Evolutionary conservation across 2,329 filamentous ascomycete species (phyloP).

Genomic region (Xylariales sp.): DNA sequence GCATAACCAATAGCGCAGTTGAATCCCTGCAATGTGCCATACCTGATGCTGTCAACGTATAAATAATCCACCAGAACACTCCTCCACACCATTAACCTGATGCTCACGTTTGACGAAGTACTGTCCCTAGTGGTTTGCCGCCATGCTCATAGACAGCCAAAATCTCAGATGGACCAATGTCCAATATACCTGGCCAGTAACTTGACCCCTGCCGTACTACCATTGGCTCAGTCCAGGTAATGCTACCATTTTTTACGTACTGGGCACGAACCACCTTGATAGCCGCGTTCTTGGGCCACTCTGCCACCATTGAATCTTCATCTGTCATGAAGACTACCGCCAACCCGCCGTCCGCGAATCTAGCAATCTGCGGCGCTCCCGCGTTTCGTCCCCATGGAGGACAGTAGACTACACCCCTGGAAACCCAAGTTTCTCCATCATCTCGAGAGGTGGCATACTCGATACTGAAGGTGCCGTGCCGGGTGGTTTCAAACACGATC

Average conservation of each 20-base stretch:
- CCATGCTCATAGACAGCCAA: constrained; percentile 24
- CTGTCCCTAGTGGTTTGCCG: constrained; percentile 23
- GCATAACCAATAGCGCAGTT: no score
- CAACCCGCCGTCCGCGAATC: constrained; percentile 31
- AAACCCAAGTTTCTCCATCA: constrained; percentile 33
- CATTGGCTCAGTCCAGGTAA: constrained; percentile 27
- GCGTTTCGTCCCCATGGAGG: constrained; percentile 34
- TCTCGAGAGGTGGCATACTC: constrained; percentile 42
- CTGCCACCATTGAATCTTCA: constrained; percentile 29
- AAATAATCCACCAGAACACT: no score
- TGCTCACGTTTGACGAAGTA: no score
- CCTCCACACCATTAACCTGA: no score
- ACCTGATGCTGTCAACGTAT: no score
- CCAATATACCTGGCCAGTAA: constrained; percentile 34
- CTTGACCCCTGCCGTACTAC: constrained; percentile 25
- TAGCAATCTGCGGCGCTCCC: constrained; percentile 40
- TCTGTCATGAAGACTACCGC: constrained; percentile 43
- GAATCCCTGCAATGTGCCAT: no score
- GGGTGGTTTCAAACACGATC: constrained; percentile 42
- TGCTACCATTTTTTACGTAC: constrained; percentile 25
- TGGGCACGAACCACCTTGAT: constrained; percentile 35
- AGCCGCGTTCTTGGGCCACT: constrained; percentile 34
- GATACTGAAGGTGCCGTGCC: constrained; percentile 33
- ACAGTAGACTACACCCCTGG: constrained; percentile 34
- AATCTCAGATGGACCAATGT: constrained; percentile 19